Base-by-base conservation (phyloP, 2,329 filamentous ascomycete genomes). In the Myriosclerotinia curreyana region DNA sequence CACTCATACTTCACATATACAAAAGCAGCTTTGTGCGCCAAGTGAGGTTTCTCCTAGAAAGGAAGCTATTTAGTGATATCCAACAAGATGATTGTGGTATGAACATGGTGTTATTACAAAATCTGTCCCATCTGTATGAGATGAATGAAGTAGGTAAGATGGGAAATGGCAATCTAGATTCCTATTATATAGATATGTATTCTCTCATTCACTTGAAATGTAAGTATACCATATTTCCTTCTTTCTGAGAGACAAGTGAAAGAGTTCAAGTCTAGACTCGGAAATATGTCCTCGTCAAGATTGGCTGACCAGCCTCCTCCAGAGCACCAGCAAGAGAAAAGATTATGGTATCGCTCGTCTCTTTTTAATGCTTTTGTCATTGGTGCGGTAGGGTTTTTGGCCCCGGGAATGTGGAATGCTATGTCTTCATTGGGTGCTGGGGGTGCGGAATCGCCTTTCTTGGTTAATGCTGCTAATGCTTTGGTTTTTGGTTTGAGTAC, bases 391-490 rank as follows among this genome's bases (percentile, higher is more conserved):
- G 76, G 76, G 14, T 78, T 78, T 64, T 74, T 72, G 6, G 77
- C 76, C 2, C 77, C 76, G 31, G 66, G 76, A 8, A 75, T 78
- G 66, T 80, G 77, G 77, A 76, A 72, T 65, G 78, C 78, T 25
- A 78, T 80, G 71, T 76, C 78, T 34, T 73, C 72, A 1, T 69
- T 78, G 0, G 78, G 78, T 0, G 78, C 76, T 4, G 78, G 78
- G 20, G 78, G 78, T 15, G 75, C 66, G 78, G 90, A 2, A 84
- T 73, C 72, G 51, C 79, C 77, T 0, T 69, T 78, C 50, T 72
- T 78, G 8, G 76, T 79, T 20, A 80, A 78, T 51, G 75, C 77
- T 1, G 79, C 78, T n/a, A 81, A 81, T 63, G 78, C 79, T 0
- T 68, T 80, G 1, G 73, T 80, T 0, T 80, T 78, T 66, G 77